A percentile compares a stretch with the other conserved stretches of the same genome.
Evolutionary conservation across 768 basidiomycete genomes (phyloP).

Genomic region (Strobilomyces confusus): DNA sequence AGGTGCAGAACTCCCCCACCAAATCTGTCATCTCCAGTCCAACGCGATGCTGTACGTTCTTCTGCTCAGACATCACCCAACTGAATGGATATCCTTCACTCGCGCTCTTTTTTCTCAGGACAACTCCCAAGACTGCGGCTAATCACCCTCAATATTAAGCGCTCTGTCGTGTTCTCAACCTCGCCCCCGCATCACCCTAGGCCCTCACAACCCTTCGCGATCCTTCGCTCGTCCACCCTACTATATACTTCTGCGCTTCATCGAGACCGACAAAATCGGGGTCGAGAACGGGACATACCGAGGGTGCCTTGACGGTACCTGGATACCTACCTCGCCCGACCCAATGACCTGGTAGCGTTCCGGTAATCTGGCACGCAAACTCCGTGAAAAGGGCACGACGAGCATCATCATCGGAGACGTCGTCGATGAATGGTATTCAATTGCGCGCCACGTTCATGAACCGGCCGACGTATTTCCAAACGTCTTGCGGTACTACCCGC

Average conservation of each 20-base stretch:
- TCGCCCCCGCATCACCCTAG: slow-evolving; percentile 51
- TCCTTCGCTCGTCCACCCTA: slow-evolving; percentile 43
- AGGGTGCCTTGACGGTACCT: slow-evolving; percentile 56
- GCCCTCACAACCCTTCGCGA: slow-evolving; percentile 51
- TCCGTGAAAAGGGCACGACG: slow-evolving; percentile 54
- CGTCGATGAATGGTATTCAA: slow-evolving; percentile 72
- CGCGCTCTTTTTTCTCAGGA: slow-evolving; percentile 25
- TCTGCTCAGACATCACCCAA: background rate
- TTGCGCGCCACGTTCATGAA: slow-evolving; percentile 55
- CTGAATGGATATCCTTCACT: background rate
- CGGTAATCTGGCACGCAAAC: slow-evolving; percentile 51
- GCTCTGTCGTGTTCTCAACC: slow-evolving; percentile 49
- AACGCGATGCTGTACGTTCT: slow-evolving; percentile 62
- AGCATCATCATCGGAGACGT: slow-evolving; percentile 67
- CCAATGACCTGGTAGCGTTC: slow-evolving; percentile 67
- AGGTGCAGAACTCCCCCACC: slow-evolving; percentile 57
- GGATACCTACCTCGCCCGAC: slow-evolving; percentile 50
- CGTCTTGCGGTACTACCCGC: slow-evolving; percentile 57
- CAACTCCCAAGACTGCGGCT: slow-evolving; percentile 53
- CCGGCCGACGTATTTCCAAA: slow-evolving; percentile 53
- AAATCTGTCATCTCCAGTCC: slow-evolving; percentile 63
- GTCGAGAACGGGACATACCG: slow-evolving; percentile 60
- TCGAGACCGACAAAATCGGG: slow-evolving; percentile 56
- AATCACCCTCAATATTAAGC: slow-evolving; percentile 62
- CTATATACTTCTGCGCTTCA: slow-evolving; percentile 48